These are phyloP conservation scores for Hanseniaspora meyeri DNA, from an alignment of 805 yeast genomes.

Conservation along the genomic window DNA sequence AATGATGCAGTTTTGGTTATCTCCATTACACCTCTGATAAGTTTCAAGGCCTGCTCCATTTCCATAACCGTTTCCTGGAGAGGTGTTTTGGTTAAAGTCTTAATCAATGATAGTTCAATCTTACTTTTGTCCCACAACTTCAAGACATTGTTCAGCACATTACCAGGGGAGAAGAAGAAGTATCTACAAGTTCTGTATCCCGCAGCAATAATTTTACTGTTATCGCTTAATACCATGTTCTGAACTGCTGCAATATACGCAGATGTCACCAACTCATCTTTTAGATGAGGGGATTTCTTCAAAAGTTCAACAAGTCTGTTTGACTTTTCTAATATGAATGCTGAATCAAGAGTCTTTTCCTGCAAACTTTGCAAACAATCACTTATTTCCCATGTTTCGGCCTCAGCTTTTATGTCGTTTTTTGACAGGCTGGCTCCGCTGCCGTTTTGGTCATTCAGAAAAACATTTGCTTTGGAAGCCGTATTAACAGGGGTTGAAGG, in stretches of 20 bases:
- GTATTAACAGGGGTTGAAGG: conserved; percentile 9
- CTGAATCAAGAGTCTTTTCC: conserved; percentile 20
- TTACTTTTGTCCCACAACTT: conserved; percentile 41
- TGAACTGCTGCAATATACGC: conserved; percentile 49
- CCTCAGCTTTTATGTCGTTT: not conserved
- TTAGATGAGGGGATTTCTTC: conserved; percentile 44
- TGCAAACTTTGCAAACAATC: conserved; percentile 27
- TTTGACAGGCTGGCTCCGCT: not conserved
- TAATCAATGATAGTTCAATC: conserved; percentile 50
- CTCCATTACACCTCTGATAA: conserved; percentile 50
- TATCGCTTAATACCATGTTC: conserved; percentile 43
- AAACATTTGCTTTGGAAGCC: conserved; percentile 18
- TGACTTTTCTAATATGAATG: conserved; percentile 37
- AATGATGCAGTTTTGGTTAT: conserved; percentile 48
- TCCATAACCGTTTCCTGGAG: conserved; percentile 43
- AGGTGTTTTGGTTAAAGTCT: conserved; percentile 41
- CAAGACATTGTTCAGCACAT: conserved; percentile 35
- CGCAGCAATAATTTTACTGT: conserved; percentile 54
- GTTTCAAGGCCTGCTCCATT: conserved; percentile 63
- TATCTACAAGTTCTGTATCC: conserved; percentile 67
- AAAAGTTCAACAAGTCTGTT: conserved; percentile 53
- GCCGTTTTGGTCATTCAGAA: not conserved
- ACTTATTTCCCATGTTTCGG: conserved; percentile 28
- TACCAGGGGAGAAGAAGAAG: conserved; percentile 35
- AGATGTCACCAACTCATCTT: conserved; percentile 49